Percentiles rank a stretch among this genome's conserved stretches.
Conservation (phyloP, 768 basidiomycete species). For the Tulasnella sp. region DNA sequence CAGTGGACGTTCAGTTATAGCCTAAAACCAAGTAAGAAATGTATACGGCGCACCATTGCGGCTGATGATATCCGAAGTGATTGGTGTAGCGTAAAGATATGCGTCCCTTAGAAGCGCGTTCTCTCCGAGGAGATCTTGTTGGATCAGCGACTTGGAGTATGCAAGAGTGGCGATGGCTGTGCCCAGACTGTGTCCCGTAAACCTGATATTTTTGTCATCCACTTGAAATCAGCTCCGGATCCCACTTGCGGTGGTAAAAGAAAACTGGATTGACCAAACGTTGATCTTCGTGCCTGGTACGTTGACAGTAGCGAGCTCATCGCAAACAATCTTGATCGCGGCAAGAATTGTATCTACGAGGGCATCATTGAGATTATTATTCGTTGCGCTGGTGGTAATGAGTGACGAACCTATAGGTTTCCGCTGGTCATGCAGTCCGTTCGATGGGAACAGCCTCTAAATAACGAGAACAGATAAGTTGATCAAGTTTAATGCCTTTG, state of each 20-base stretch:
- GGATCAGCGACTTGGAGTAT: slow-evolving; percentile 7
- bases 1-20: too few relatives aligned
- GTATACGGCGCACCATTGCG: slow-evolving; percentile 14
- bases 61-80: slow-evolving; percentile 7
- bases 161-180: slow-evolving; percentile 17
- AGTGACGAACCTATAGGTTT: not conserved
- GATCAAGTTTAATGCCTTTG: not conserved
- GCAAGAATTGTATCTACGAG: slow-evolving; percentile 13
- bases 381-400: not conserved
- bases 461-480: not conserved
- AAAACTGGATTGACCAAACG: too few relatives aligned
- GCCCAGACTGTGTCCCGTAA: slow-evolving; percentile 18
- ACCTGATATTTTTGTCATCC: not conserved
- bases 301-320: slow-evolving; percentile 1
- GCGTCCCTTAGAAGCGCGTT: slow-evolving; percentile 19
- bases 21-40: not conserved
- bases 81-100: slow-evolving; percentile 22
- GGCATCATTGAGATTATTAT: not conserved
- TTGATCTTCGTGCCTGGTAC: slow-evolving; percentile 6
- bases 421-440: not conserved
- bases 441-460: slow-evolving; percentile 1
- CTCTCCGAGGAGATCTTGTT: not conserved
- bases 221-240: not conserved
- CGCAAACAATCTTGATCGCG: slow-evolving; percentile 10
- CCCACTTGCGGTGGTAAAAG: too few relatives aligned